Evolutionary conservation across 2,329 filamentous ascomycete genomes (phyloP), one percentile per base, ranked within the genome.

Genomic region (Calonectria montana): DNA sequence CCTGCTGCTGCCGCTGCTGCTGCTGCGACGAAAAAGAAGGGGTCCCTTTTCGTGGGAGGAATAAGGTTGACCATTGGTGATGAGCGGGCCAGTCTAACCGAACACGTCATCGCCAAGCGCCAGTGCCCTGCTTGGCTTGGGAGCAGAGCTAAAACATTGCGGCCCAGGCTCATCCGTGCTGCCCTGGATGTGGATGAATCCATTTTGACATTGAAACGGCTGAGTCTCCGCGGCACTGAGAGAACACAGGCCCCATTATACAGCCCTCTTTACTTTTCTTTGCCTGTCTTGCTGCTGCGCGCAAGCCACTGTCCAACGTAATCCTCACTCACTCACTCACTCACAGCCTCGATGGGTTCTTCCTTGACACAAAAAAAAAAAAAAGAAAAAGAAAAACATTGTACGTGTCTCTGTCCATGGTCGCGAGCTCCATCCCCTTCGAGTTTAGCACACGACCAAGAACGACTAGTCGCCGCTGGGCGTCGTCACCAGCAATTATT

Each of bases 101-200:
- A 59, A 59, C 53, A 39, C 53, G 53, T 59, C 53, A 59, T 59
- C 37, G 53, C 53, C 53, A 59, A 59, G 53, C 13, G 4, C 15
- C 10, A 39, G 31, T 25, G 31, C 31, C 53, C 21, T 39, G 9
- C 21, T 35, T 59, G 37, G 53, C 53, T 21, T 23, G 9, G 53
- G n/a, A 21, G 31, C 25, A 35, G 23, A 59, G 53, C 53, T 59
- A 59, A 59, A 59, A 59, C 53, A 59, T 59, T 37, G 53, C 53
- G 53, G 53, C 53, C 53, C 53, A 59, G 53, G 21, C 31, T 31
- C 53, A 59, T 59, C 53, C 53, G 53, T 59, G 53, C 53, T 39
- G 15, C 31, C 25, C 37, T 27, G 21, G n/a, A 39, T 59, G 53
- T 37, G 53, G 53, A n/a, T 37, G 53, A 39, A 25, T 39, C 4